Evolutionary conservation across 192 early-diverging fungal species (phyloP).

Genomic region (Rhizophagus sp.): DNA sequence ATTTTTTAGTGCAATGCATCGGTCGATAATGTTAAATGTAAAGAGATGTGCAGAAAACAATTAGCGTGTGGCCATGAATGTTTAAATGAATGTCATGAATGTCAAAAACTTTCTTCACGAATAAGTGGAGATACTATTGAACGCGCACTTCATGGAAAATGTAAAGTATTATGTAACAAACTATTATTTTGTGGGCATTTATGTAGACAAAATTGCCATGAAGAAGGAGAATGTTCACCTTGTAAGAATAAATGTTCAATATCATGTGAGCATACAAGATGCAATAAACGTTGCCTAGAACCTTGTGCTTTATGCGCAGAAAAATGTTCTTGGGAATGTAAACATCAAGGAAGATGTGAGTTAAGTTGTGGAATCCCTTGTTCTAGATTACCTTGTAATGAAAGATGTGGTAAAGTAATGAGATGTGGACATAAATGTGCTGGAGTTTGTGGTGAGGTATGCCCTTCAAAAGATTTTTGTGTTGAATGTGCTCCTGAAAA

Average conservation of each 20-base stretch:
- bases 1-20: constrained; percentile 32
- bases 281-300: constrained; percentile 38
- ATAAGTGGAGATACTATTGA: not conserved
- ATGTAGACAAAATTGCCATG: constrained; percentile 22
- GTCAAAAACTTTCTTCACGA: constrained; percentile 11
- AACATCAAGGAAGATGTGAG: constrained; percentile 47
- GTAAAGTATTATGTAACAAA: constrained; percentile 4
- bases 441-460: constrained; percentile 50
- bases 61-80: constrained; percentile 48
- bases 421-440: constrained; percentile 54
- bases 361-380: constrained; percentile 61
- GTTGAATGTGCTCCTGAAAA: constrained; percentile 35
- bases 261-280: constrained; percentile 45
- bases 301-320: constrained; percentile 49
- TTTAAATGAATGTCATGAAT: constrained; percentile 38
- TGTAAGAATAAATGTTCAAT: constrained; percentile 44
- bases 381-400: constrained; percentile 56
- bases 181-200: constrained; percentile 38
- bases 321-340: constrained; percentile 53
- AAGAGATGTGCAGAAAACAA: constrained; percentile 24
- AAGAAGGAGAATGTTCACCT: constrained; percentile 29
- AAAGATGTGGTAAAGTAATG: constrained; percentile 45
- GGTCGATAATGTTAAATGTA: constrained; percentile 24
- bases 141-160: constrained; percentile 15
- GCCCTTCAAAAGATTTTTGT: constrained; percentile 36